A percentile compares a stretch with the other conserved stretches of the same genome.
phyloP scores from a whole-genome alignment of 345 rosid species.

The Gossypium longicalyx region DNA sequence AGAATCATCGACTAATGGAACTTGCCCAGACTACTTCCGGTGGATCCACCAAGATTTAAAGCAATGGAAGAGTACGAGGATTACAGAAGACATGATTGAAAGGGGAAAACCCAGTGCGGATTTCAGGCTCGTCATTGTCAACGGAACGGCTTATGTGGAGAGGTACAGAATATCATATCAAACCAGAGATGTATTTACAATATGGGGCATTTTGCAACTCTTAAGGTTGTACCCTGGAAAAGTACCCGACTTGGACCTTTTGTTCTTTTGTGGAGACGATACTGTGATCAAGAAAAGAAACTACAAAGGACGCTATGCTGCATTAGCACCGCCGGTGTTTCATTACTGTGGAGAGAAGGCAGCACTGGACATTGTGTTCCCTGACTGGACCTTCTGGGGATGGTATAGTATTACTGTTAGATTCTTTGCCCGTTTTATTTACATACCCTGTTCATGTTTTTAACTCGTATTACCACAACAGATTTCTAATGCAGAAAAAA shows the following conservation, averaged over 20 bases:
- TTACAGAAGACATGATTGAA: conserved; percentile 54
- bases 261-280: conserved; percentile 57
- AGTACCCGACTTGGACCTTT: conserved; percentile 65
- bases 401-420: conserved; percentile 36
- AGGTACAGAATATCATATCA: conserved; percentile 43
- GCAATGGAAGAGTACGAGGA: conserved; percentile 60
- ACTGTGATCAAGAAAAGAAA: conserved; percentile 38
- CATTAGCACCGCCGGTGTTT: conserved; percentile 56
- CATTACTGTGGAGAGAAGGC: conserved; percentile 50
- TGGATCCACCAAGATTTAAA: conserved; percentile 80
- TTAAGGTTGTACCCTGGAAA: conserved; percentile 61
- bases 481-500: neutral
- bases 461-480: too few species aligned
- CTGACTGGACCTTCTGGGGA: conserved; percentile 92
- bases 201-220: conserved; percentile 79
- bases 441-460: too few species aligned
- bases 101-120: conserved; percentile 47
- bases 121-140: conserved; percentile 48
- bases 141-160: conserved; percentile 59
- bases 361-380: conserved; percentile 59
- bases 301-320: conserved; percentile 29
- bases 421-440: too few species aligned
- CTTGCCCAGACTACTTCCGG: conserved; percentile 30
- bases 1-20: neutral
- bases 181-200: conserved; percentile 47